phyloP scores from a whole-genome alignment of 2,329 filamentous ascomycete genomes.

The Pestalotiopsis sp. region DNA sequence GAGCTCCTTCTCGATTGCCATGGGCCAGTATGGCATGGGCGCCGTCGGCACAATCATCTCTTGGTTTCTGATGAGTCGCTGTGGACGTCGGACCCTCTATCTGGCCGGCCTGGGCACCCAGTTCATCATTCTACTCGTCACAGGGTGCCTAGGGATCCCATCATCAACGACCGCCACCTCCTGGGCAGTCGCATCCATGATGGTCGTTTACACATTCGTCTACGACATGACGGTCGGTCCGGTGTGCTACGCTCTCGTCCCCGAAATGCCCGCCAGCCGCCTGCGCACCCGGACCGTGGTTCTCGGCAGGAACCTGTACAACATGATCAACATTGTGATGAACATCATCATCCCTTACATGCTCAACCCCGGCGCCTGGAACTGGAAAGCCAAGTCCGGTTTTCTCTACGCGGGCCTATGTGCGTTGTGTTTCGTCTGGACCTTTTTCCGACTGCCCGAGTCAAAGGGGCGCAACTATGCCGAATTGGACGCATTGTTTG shows the following conservation, averaged over 20 bases:
- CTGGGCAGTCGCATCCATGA: slow-evolving; percentile 80
- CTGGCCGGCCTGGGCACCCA: slow-evolving; percentile 74
- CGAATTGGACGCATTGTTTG: slow-evolving; percentile 56
- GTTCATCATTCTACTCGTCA: slow-evolving; percentile 75
- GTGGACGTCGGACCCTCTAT: slow-evolving; percentile 75
- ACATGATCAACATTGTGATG: slow-evolving; percentile 37
- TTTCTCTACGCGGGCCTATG: slow-evolving; percentile 47
- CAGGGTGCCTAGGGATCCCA: slow-evolving; percentile 82
- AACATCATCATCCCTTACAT: slow-evolving; percentile 32
- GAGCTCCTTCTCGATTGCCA: slow-evolving; percentile 58
- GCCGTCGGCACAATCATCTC: slow-evolving; percentile 81
- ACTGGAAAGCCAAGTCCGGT: slow-evolving; percentile 41
- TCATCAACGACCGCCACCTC: slow-evolving; percentile 64
- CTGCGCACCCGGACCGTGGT: slow-evolving; percentile 47
- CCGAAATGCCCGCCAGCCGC: slow-evolving; percentile 79
- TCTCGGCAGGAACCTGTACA: slow-evolving; percentile 31
- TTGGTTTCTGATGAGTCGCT: slow-evolving; percentile 76
- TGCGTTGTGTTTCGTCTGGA: slow-evolving; percentile 46
- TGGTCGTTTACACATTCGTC: slow-evolving; percentile 79
- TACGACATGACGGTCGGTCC: slow-evolving; percentile 90
- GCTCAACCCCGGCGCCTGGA: slow-evolving; percentile 37
- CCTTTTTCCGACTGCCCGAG: slow-evolving; percentile 54
- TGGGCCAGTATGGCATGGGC: slow-evolving; percentile 70
- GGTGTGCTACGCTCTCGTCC: slow-evolving; percentile 85
- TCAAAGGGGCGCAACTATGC: slow-evolving; percentile 51